These are phyloP conservation scores for Toxoplasma gondii DNA, from an alignment of 169 alveolate species.

Conservation along the genomic window DNA sequence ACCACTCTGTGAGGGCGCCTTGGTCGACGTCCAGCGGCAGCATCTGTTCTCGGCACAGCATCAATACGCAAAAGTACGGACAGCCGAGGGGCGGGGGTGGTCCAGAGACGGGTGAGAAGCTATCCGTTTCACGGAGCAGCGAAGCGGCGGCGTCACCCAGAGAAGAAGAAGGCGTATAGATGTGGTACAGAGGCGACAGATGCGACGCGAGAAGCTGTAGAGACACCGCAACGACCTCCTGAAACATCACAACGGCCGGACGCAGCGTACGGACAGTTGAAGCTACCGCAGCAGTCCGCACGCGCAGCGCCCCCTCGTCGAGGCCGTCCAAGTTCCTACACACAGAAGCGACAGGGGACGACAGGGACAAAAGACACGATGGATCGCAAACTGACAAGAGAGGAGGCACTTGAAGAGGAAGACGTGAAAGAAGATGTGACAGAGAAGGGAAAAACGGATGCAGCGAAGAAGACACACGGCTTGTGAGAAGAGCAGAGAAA, in stretches of 20 bases:
- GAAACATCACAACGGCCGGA: slow-evolving; percentile 57
- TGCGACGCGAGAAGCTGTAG: slow-evolving; percentile 38
- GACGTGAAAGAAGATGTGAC: no score
- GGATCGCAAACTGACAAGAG: not conserved
- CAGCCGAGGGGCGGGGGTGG: slow-evolving; percentile 28
- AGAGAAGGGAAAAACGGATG: no score
- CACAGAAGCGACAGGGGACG: not conserved
- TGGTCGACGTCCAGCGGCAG: slow-evolving; percentile 33
- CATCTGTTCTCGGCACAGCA: slow-evolving; percentile 62
- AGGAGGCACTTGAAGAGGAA: no score
- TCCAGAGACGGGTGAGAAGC: not conserved
- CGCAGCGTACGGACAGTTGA: slow-evolving; percentile 23
- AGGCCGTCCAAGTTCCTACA: slow-evolving; percentile 62
- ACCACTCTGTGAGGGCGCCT: slow-evolving; percentile 46
- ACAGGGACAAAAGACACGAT: not conserved
- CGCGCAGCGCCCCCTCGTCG: slow-evolving; percentile 48
- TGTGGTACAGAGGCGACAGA: slow-evolving; percentile 39
- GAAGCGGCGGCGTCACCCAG: not conserved
- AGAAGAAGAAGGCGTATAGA: slow-evolving; percentile 30
- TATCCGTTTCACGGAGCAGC: not conserved
- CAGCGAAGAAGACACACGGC: no score
- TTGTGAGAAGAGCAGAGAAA: no score
- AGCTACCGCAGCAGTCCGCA: slow-evolving; percentile 45
- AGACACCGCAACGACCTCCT: slow-evolving; percentile 41
- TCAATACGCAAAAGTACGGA: slow-evolving; percentile 51